Evolutionary conservation across 1,139 yeast species (phyloP).

Genomic region (Pichia sp.): DNA sequence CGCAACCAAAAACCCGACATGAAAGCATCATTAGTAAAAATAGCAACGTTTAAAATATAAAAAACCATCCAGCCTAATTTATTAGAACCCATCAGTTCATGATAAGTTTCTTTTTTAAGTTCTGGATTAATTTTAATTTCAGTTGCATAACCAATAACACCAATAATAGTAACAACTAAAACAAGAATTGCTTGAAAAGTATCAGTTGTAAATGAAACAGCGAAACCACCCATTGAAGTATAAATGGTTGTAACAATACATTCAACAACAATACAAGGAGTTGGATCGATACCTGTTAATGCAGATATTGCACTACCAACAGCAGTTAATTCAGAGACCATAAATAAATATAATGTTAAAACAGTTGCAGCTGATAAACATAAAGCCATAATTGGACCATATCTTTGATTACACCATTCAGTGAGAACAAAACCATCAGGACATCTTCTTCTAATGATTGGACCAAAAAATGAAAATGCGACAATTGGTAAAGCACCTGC

Average conservation of each 20-base stretch:
- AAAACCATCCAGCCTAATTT: constrained; percentile 84
- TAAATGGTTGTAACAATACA: constrained; percentile 83
- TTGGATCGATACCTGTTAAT: constrained; percentile 71
- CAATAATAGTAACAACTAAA: constrained; percentile 57
- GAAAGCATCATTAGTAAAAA: constrained; percentile 84
- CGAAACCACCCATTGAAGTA: constrained; percentile 86
- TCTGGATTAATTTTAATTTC: constrained; percentile 64
- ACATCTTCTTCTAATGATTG: constrained; percentile 67
- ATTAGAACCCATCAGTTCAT: constrained; percentile 46
- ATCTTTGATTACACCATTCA: constrained; percentile 89
- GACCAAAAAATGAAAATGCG: constrained; percentile 77
- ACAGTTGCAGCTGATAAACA: constrained; percentile 78
- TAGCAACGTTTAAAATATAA: constrained; percentile 79
- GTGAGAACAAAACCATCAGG: constrained; percentile 90
- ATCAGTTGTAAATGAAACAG: constrained; percentile 83
- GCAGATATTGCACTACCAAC: constrained; percentile 69
- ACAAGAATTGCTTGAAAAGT: constrained; percentile 80
- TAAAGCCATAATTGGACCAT: constrained; percentile 64
- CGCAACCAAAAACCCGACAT: constrained; percentile 92
- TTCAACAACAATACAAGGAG: constrained; percentile 80
- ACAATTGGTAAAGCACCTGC: constrained; percentile 80
- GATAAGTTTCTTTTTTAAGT: constrained; percentile 57
- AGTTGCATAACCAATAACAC: constrained; percentile 76
- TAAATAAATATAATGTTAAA: constrained; percentile 77
- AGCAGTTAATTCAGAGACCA: constrained; percentile 84